phyloP scores from a whole-genome alignment of 1,139 yeast genomes.

The Kurtzmaniella natalensis region DNA sequence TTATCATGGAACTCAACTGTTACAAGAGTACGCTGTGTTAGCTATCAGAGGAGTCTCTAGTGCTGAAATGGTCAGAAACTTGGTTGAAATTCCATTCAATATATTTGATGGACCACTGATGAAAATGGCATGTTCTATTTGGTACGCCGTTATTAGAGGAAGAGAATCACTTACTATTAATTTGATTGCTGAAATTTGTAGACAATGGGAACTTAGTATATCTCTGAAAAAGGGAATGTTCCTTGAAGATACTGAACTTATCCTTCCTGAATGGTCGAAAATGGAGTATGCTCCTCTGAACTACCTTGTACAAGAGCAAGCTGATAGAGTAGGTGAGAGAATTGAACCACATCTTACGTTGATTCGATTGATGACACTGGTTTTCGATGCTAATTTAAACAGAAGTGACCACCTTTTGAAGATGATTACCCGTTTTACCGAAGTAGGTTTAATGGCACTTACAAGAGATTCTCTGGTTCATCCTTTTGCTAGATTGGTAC shows the following conservation, averaged over 20 bases:
- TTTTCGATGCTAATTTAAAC: conserved; percentile 74
- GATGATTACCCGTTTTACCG: conserved; percentile 60
- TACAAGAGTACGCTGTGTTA: conserved; percentile 1
- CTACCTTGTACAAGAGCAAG: conserved; percentile 51
- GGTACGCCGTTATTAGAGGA: conserved; percentile 80
- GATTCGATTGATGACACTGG: conserved; percentile 68
- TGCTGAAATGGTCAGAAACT: conserved; percentile 51
- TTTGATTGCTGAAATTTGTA: conserved; percentile 65
- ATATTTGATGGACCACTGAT: conserved; percentile 59
- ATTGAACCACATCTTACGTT: conserved; percentile 73
- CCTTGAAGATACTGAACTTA: conserved; percentile 54
- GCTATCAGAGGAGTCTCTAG: conserved; percentile 11
- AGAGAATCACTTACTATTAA: conserved; percentile 51
- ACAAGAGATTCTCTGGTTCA: conserved; percentile 61
- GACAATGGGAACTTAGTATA: conserved; percentile 66
- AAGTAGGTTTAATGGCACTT: conserved; percentile 54
- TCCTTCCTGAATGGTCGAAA: conserved; percentile 56
- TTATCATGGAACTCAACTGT: too few species aligned
- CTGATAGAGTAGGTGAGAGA: conserved; percentile 44
- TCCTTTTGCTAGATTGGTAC: conserved; percentile 69
- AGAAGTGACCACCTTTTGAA: conserved; percentile 71
- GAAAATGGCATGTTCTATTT: conserved; percentile 65
- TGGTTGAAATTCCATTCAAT: conserved; percentile 71
- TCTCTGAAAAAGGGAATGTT: conserved; percentile 61
- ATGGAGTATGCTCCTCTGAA: conserved; percentile 94